Conservation (phyloP, 2,329 filamentous ascomycete species). For the Colletotrichum agaves region DNA sequence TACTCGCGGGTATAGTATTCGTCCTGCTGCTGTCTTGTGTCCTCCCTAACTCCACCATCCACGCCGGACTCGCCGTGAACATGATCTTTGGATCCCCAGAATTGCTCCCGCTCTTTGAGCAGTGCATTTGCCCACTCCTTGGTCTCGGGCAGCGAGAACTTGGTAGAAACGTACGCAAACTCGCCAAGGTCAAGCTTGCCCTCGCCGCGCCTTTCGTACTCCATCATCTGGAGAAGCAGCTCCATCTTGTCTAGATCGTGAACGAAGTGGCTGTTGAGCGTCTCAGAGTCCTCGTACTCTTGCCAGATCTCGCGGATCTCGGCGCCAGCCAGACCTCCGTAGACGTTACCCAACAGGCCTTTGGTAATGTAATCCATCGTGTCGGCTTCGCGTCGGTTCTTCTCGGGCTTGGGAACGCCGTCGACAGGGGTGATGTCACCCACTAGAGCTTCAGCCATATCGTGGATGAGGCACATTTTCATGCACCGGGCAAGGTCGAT, state of each 20-base stretch:
- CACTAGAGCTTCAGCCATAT: conserved; percentile 96
- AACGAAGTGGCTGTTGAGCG: conserved; percentile 87
- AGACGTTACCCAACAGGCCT: conserved; percentile 77
- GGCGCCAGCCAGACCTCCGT: conserved; percentile 73
- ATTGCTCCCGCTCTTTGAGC: conserved; percentile 77
- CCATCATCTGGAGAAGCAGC: conserved; percentile 91
- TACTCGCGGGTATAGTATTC: conserved; percentile 56
- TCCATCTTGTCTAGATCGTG: conserved; percentile 99
- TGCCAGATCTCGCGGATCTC: conserved; percentile 87
- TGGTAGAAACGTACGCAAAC: conserved; percentile 81
- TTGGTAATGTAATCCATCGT: conserved; percentile 93
- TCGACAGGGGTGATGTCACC: conserved; percentile 98
- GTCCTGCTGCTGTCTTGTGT: conserved; percentile 56
- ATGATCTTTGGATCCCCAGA: conserved; percentile 70
- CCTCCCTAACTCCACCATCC: conserved; percentile 49
- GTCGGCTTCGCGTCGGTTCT: conserved; percentile 84
- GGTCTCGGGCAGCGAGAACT: conserved; percentile 81
- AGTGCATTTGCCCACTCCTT: conserved; percentile 82
- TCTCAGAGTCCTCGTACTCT: conserved; percentile 91
- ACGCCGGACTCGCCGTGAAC: conserved; percentile 58
- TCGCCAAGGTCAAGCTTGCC: conserved; percentile 81
- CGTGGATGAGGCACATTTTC: conserved; percentile 95
- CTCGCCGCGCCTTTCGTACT: conserved; percentile 83
- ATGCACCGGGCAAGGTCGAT: conserved; percentile 87
- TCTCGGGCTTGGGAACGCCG: conserved; percentile 85